These are phyloP conservation scores for Abortiporus biennis DNA, from an alignment of 1,284 basidiomycete species.

Conservation along the genomic window DNA sequence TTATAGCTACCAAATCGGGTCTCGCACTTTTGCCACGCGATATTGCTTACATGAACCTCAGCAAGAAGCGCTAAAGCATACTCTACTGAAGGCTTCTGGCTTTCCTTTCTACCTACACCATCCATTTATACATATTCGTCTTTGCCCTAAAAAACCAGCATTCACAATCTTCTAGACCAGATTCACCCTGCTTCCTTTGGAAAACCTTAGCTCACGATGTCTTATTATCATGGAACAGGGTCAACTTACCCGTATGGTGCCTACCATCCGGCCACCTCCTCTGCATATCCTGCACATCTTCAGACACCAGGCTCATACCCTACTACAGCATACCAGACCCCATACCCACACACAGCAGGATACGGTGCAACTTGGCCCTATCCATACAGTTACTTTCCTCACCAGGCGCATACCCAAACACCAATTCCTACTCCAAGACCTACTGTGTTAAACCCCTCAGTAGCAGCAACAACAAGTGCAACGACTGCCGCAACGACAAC, in stretches of 20 bases:
- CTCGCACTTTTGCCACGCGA: too few relatives aligned
- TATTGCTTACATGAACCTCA: too few relatives aligned
- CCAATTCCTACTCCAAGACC: conserved; percentile 6
- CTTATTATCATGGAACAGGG: conserved; percentile 19
- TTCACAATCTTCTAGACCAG: too few relatives aligned
- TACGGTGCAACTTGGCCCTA: conserved; percentile 28
- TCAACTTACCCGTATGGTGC: conserved; percentile 12
- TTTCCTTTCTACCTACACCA: too few relatives aligned
- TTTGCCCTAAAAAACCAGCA: too few relatives aligned
- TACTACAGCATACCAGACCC: conserved; percentile 23
- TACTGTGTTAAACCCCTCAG: conserved; percentile 7
- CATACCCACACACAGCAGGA: conserved; percentile 24
- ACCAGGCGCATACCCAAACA: conserved; percentile 12
- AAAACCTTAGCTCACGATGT: too few relatives aligned
- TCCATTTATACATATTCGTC: too few relatives aligned
- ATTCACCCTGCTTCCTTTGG: too few relatives aligned
- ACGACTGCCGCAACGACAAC: conserved; percentile 16
- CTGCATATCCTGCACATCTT: conserved; percentile 15
- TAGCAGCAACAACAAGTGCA: conserved; percentile 9
- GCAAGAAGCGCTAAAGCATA: too few relatives aligned
- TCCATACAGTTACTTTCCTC: conserved; percentile 24
- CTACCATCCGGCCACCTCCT: conserved; percentile 15
- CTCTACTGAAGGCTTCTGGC: too few relatives aligned
- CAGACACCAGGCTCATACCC: conserved; percentile 23
- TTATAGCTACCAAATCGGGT: too few relatives aligned